Base-by-base conservation (phyloP, 2,329 filamentous ascomycete species). In the Pyrenochaeta sp. region DNA sequence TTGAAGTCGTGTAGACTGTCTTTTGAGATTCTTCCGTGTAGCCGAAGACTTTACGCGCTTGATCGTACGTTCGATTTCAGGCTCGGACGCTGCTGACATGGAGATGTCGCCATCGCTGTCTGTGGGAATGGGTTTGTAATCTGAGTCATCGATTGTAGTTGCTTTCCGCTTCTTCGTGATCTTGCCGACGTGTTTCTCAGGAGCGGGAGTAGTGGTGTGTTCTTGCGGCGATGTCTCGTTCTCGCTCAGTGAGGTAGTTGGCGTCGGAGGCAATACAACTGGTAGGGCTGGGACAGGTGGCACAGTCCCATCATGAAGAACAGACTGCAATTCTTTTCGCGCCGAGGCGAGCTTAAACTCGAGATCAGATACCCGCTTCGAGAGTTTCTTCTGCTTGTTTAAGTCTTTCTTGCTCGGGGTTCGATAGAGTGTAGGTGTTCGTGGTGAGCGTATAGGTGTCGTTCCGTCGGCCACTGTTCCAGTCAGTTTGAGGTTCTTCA, bases 321-420 rank as follows among this genome's bases (percentile, higher is more conserved):
- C 76, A 4, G 81, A 74, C 29, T 78, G 75, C 20, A 88, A 77
- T 68, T 88, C 82, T 43, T 78, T 78, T 30, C 83, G 79, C 7
- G 84, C 84, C 31, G 79, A 77, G 14, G 83, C 76, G 27, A 88
- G 78, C 66, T 87, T 86, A 11, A 76, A 69, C 61, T 88, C 85
- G 11, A 88, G 78, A 58, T 87, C 81, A 59, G 83, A 86, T 27
- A 88, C 85, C 46, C 83, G 80, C 72, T 85, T 86, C 35, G 79
- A 75, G 29, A 88, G 73, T 56, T 84, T 86, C 52, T 81, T 77
- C 61, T 87, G 83, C 62, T 81, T 82, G 44, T 81, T 77, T 5
- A 87, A 72, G 46, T 87, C 85, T 60, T 81, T 83, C 63, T 82
- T 83, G 2, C 83, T 85, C 2, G 79, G 78, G 20, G 81, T 78